phyloP scores from a whole-genome alignment of 1,139 yeast genomes.

The Yamadazyma blattariae region DNA sequence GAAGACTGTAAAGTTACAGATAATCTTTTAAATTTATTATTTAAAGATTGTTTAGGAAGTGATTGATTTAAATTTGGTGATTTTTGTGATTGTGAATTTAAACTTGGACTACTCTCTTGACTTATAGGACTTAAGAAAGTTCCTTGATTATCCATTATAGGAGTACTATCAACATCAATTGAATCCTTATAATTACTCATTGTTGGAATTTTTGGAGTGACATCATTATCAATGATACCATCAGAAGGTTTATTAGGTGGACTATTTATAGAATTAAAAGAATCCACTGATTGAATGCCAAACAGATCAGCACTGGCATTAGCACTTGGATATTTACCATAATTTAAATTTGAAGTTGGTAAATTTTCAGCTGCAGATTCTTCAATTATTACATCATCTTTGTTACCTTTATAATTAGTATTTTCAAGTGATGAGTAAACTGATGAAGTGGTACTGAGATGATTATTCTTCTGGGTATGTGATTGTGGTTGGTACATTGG shows the following conservation, averaged over 20 bases:
- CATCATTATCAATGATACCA: conserved; percentile 22
- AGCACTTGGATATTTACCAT: conserved; percentile 22
- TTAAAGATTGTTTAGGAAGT: conserved; percentile 36
- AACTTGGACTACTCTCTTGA: not conserved
- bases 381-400: conserved; percentile 8
- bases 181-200: conserved; percentile 9
- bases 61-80: conserved; percentile 8
- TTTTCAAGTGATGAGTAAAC: conserved; percentile 14
- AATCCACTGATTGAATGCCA: conserved; percentile 9
- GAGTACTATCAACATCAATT: conserved; percentile 31
- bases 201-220: conserved; percentile 26
- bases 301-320: conserved; percentile 12
- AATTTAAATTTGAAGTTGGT: no score
- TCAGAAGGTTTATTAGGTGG: not conserved
- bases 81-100: conserved; percentile 1
- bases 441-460: conserved; percentile 15
- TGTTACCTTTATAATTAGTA: conserved; percentile 5
- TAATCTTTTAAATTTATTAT: conserved; percentile 38
- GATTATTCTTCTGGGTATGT: conserved; percentile 3
- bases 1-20: conserved; percentile 38
- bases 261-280: not conserved
- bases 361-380: conserved; percentile 8
- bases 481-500: conserved; percentile 4
- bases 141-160: conserved; percentile 19
- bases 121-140: conserved; percentile 7